A percentile compares a stretch with the other conserved stretches of the same genome.
phyloP scores from a whole-genome alignment of 2,329 filamentous ascomycete species.

The Epichloe amarillans region DNA sequence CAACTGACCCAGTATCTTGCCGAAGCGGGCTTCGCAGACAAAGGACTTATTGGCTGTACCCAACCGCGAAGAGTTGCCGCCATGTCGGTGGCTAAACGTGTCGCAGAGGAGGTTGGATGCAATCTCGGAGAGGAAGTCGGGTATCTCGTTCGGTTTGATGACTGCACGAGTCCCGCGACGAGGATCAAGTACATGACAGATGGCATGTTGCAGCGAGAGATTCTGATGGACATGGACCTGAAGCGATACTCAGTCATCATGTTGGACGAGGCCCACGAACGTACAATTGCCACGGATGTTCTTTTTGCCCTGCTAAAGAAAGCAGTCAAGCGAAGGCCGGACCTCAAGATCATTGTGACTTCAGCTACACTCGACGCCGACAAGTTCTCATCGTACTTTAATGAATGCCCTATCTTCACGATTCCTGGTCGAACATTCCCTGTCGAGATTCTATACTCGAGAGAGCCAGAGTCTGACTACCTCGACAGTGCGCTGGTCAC shows the following conservation, averaged over 20 bases:
- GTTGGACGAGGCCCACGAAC: conserved; percentile 95
- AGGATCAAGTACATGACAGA: conserved; percentile 99
- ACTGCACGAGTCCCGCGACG: conserved; percentile 75
- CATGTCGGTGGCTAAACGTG: conserved; percentile 95
- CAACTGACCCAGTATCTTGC: conserved; percentile 92
- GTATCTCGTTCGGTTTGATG: conserved; percentile 96
- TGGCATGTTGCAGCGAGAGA: conserved; percentile 92
- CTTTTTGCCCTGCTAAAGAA: conserved; percentile 92
- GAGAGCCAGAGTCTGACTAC: conserved; percentile 92
- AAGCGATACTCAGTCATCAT: conserved; percentile 92
- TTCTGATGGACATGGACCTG: conserved; percentile 80
- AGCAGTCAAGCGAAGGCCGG: conserved; percentile 69
- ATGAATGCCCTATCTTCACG: conserved; percentile 89
- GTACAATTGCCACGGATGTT: conserved; percentile 91
- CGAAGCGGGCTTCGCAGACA: conserved; percentile 77
- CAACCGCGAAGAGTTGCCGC: conserved; percentile 94
- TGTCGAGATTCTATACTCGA: conserved; percentile 89
- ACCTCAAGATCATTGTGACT: conserved; percentile 91
- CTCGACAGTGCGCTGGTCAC: conserved; percentile 88
- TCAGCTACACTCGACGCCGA: conserved; percentile 94
- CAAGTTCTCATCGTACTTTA: conserved; percentile 94
- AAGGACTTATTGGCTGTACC: conserved; percentile 88
- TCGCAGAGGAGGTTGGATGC: conserved; percentile 90
- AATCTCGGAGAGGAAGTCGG: conserved; percentile 84
- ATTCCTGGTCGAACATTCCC: conserved; percentile 93